Conservation (phyloP, 495 filamentous ascomycete species). For the Penicillium crystallinum region DNA sequence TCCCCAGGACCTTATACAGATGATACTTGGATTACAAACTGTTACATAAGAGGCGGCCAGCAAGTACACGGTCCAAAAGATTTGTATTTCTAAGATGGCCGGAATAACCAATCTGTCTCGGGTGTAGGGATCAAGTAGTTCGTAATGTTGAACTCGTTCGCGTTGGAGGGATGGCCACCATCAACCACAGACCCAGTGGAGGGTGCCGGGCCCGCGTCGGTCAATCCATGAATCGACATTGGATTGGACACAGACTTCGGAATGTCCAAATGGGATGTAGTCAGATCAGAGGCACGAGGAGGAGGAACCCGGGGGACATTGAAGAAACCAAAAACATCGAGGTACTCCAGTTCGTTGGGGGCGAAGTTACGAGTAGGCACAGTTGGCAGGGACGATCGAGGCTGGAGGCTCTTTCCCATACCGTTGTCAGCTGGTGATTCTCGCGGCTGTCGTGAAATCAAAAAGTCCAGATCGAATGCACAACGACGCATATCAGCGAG, state of each 20-base stretch:
- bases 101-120: slow-evolving; percentile 46
- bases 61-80: no score
- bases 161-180: slow-evolving; percentile 15
- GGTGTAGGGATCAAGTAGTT: slow-evolving; percentile 46
- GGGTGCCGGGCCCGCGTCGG: slow-evolving; percentile 13
- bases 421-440: slow-evolving; percentile 35
- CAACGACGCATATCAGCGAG: slow-evolving; percentile 80
- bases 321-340: slow-evolving; percentile 94
- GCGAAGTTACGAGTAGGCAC: slow-evolving; percentile 54
- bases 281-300: slow-evolving; percentile 25
- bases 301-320: slow-evolving; percentile 72
- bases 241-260: slow-evolving; percentile 31
- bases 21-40: no score
- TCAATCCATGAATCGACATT: slow-evolving; percentile 41
- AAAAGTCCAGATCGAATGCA: slow-evolving; percentile 80
- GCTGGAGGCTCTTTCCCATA: slow-evolving; percentile 21
- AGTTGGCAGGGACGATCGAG: slow-evolving; percentile 19
- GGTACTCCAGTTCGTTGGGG: slow-evolving; percentile 76
- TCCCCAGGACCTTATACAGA: no score
- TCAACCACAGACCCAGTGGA: slow-evolving; percentile 21
- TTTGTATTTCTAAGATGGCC: slow-evolving; percentile 21
- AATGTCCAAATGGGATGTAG: slow-evolving; percentile 23
- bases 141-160: slow-evolving; percentile 46
- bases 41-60: background rate
- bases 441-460: slow-evolving; percentile 78